Evolutionary conservation across 805 yeast species (phyloP).

Genomic region (Wickerhamomyces bovis): DNA sequence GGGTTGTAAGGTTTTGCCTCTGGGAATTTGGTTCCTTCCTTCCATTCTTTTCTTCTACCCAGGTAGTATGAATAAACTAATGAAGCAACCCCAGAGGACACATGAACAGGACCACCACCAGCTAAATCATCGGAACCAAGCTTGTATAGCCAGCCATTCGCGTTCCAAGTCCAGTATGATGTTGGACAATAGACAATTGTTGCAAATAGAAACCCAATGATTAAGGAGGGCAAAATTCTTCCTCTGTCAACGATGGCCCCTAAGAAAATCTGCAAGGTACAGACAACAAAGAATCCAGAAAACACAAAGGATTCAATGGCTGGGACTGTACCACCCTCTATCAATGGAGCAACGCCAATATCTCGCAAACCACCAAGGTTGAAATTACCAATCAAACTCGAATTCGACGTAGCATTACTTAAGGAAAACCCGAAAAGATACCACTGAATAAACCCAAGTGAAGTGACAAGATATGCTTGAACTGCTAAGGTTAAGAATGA

Average conservation of each 20-base stretch:
- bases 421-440: slow-evolving; percentile 94
- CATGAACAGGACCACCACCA: slow-evolving; percentile 98
- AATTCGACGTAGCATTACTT: slow-evolving; percentile 59
- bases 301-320: slow-evolving; percentile 59
- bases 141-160: slow-evolving; percentile 86
- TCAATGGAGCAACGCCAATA: slow-evolving; percentile 63
- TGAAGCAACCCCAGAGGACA: slow-evolving; percentile 86
- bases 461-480: slow-evolving; percentile 65
- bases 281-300: slow-evolving; percentile 85
- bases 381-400: slow-evolving; percentile 81
- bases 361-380: slow-evolving; percentile 72
- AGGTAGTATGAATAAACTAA: slow-evolving; percentile 72
- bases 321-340: slow-evolving; percentile 52
- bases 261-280: slow-evolving; percentile 81
- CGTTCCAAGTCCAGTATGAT: slow-evolving; percentile 92
- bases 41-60: slow-evolving; percentile 64
- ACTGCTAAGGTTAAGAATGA: slow-evolving; percentile 76
- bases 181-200: slow-evolving; percentile 90
- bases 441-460: slow-evolving; percentile 81
- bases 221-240: slow-evolving; percentile 72
- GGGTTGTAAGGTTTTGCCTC: slow-evolving; percentile 88
- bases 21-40: slow-evolving; percentile 39
- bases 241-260: slow-evolving; percentile 96
- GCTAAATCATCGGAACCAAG: slow-evolving; percentile 97
- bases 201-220: slow-evolving; percentile 78